A percentile compares a stretch with the other conserved stretches of the same genome.
Evolutionary conservation across 1,284 basidiomycete genomes (phyloP).

Genomic region (Gastroboletus turbinatus): DNA sequence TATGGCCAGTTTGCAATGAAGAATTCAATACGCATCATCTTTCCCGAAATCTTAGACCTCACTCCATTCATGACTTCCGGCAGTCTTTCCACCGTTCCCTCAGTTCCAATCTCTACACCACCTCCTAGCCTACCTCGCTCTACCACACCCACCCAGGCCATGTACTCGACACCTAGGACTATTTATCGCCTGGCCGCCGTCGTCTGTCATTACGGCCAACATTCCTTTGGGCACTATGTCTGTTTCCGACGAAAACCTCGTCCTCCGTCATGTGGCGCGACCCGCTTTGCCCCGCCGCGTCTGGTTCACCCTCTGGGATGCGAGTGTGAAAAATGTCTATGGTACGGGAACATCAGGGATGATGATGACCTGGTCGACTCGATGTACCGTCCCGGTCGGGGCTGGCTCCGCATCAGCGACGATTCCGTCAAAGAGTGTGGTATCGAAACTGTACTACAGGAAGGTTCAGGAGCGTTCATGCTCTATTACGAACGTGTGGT

Average conservation of each 20-base stretch:
- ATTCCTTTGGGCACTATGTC: constrained; percentile 90
- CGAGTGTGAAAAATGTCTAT: constrained; percentile 43
- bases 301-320: constrained; percentile 49
- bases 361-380: constrained; percentile 32
- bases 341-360: constrained; percentile 44
- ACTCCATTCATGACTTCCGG: constrained; percentile 81
- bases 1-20: constrained; percentile 76
- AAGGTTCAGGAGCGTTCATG: constrained; percentile 81
- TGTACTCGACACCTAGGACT: constrained; percentile 50
- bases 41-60: constrained; percentile 84
- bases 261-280: constrained; percentile 31
- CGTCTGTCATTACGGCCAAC: constrained; percentile 88
- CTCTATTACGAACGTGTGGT: constrained; percentile 84
- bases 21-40: constrained; percentile 77
- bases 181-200: constrained; percentile 81
- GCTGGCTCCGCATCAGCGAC: constrained; percentile 87
- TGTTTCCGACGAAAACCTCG: constrained; percentile 83
- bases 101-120: constrained; percentile 63
- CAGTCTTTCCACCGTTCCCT: constrained; percentile 67
- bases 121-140: constrained; percentile 44
- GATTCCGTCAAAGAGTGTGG: constrained; percentile 79
- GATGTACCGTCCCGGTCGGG: constrained; percentile 46
- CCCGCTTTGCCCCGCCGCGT: constrained; percentile 46
- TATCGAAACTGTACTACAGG: constrained; percentile 70
- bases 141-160: constrained; percentile 55